Evolutionary conservation across 1,284 basidiomycete genomes (phyloP).

Genomic region (Ganoderma lingzhi): DNA sequence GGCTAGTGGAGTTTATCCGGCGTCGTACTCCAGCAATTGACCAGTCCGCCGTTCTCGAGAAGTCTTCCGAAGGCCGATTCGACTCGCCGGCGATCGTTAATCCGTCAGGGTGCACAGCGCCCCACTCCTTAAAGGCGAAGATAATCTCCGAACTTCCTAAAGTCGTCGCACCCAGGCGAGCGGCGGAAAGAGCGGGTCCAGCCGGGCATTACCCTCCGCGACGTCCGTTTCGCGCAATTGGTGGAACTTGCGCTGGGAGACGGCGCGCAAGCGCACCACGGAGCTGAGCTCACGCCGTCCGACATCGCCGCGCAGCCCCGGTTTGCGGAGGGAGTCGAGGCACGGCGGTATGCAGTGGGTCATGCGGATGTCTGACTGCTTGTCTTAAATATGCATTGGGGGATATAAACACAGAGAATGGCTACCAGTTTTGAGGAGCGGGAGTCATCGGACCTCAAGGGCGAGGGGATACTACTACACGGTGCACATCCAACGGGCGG

Average conservation of each 20-base stretch:
- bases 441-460: neutral
- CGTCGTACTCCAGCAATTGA: no score
- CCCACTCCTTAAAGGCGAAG: no score
- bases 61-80: no score
- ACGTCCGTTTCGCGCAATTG: slow-evolving; percentile 56
- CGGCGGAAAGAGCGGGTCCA: slow-evolving; percentile 27
- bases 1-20: no score
- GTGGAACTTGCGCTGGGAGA: slow-evolving; percentile 21
- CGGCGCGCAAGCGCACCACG: neutral
- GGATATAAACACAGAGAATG: neutral
- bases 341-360: neutral
- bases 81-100: neutral
- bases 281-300: neutral
- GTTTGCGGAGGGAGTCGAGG: slow-evolving; percentile 5
- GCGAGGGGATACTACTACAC: neutral
- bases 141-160: no score
- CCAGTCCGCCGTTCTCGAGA: slow-evolving; percentile 12
- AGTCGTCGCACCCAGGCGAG: slow-evolving; percentile 1
- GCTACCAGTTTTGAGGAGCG: neutral
- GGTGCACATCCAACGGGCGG: neutral
- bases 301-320: slow-evolving; percentile 3
- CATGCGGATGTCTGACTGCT: neutral
- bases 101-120: slow-evolving; percentile 33
- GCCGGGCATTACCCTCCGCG: slow-evolving; percentile 59
- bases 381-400: no score